Base-by-base conservation (phyloP, 2,329 filamentous ascomycete species). In the Aspergillus arachidicola region DNA sequence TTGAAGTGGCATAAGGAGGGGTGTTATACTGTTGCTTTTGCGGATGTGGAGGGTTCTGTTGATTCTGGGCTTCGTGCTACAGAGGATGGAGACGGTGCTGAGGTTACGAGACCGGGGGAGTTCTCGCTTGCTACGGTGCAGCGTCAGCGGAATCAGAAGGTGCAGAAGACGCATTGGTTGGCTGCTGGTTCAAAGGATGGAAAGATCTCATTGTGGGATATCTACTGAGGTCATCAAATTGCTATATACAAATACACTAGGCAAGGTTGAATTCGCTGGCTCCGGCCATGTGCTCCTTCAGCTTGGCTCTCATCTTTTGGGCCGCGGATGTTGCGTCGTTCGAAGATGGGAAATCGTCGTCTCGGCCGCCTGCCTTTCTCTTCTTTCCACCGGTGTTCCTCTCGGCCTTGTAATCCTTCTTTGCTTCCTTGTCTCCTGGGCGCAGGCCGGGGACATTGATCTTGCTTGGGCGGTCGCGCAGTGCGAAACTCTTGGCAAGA, bases 1-100 rank as follows among this genome's bases (percentile, higher is more conserved):
- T 80, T 98, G 66, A 96, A 96, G 78, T 98, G 94, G 94, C 95
- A 98, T 78, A 89, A 90, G 69, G 90, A 91, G 36, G 94, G 94
- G 1, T 94, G 92, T 67, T 97, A 95, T 79, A 87, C 92, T 4
- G 85, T 92, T 21, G 89, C 87, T 0, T 96, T 98, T 80, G 89
- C 84, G 0, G 70, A 79, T 2, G 69, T 86, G 2, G 16, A 34
- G 30, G 32, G 38, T 19, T 14, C 26, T 12, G 45, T 60, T 34
- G 23, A 36, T 11, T 50, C 46, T 16, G 16, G n/a, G n/a, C n/a
- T n/a, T n/a, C n/a, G 0, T 30, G 28, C 38, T 46, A 28, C 38
- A 30, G 11, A 41, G 34, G 14, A 1, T 3, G 30, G 43, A n/a
- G 26, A 58, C 3, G 12, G 16, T 11, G 59, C 61, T 38, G 62